phyloP scores from a whole-genome alignment of 1,284 basidiomycete genomes.

The Moesziomyces sp. region DNA sequence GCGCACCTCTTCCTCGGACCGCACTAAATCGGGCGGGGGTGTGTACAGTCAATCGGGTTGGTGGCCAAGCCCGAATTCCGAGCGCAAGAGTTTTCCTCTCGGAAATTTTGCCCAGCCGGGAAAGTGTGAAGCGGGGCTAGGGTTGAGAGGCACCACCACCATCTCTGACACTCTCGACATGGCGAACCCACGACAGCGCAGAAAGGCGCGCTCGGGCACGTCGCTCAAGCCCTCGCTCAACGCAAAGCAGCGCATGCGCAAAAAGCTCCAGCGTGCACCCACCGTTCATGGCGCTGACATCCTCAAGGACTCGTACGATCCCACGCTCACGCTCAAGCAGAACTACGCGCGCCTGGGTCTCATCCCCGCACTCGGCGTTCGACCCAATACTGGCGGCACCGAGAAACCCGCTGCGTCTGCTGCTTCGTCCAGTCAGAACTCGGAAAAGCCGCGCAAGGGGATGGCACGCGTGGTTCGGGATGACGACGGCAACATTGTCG shows the following conservation, averaged over 20 bases:
- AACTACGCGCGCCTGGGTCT: conserved; percentile 86
- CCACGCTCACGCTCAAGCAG: conserved; percentile 87
- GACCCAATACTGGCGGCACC: conserved; percentile 42
- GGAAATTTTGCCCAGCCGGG: neutral
- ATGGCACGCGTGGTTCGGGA: conserved; percentile 88
- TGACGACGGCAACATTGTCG: conserved; percentile 80
- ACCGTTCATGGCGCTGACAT: conserved; percentile 84
- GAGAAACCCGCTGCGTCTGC: conserved; percentile 16
- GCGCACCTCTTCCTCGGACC: too few species aligned
- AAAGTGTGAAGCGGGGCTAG: too few species aligned
- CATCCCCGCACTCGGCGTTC: conserved; percentile 68
- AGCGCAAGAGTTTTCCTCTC: too few species aligned
- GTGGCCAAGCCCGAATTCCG: too few species aligned
- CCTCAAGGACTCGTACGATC: conserved; percentile 88
- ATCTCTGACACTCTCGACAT: conserved; percentile 70
- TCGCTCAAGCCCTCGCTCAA: conserved; percentile 72
- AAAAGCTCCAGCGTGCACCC: conserved; percentile 71
- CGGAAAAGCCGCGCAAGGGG: conserved; percentile 71
- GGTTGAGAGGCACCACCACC: neutral
- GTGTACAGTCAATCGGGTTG: too few species aligned
- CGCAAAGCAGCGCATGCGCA: conserved; percentile 78
- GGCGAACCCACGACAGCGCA: conserved; percentile 91
- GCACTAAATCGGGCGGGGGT: too few species aligned
- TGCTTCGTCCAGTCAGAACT: neutral
- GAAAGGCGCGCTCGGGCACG: conserved; percentile 78